Evolutionary conservation across 768 basidiomycete species (phyloP).

Genomic region (Suillus bovinus): DNA sequence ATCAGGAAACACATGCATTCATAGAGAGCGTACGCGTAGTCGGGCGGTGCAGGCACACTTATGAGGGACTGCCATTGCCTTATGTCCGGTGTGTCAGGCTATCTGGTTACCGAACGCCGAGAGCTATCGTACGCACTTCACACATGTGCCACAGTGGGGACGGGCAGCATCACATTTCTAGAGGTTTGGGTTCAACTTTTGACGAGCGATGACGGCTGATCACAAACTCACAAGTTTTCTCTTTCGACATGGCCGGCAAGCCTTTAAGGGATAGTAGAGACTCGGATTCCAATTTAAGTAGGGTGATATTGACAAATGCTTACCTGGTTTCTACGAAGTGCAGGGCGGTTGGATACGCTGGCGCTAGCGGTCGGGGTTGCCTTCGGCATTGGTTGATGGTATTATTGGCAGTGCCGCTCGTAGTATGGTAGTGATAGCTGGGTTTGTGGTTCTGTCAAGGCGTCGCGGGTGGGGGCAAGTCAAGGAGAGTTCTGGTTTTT

Average conservation of each 20-base stretch:
- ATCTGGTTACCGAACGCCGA: background rate
- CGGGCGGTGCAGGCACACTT: constrained; percentile 82
- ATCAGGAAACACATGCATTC: background rate
- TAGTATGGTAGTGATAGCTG: background rate
- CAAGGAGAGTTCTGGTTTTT: background rate
- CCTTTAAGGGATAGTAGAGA: constrained; percentile 39
- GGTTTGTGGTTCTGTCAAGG: background rate
- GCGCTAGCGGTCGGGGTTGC: constrained; percentile 36
- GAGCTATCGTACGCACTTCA: constrained; percentile 60
- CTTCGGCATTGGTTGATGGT: constrained; percentile 62
- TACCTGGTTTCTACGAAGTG: constrained; percentile 81
- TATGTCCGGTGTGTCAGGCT: constrained; percentile 1
- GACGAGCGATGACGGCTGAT: background rate
- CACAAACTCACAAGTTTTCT: constrained; percentile 68
- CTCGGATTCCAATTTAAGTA: background rate
- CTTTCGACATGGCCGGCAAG: constrained; percentile 81
- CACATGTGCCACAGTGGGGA: constrained; percentile 82
- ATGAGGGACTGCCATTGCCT: constrained; percentile 83
- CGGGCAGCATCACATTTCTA: constrained; percentile 90
- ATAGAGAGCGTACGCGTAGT: constrained; percentile 64
- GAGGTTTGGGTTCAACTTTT: constrained; percentile 11
- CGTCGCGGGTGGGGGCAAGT: background rate
- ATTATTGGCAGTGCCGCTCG: background rate
- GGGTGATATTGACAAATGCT: background rate
- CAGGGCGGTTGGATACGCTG: constrained; percentile 48